These are phyloP conservation scores for Uncinocarpus reesii DNA, from an alignment of 2,329 filamentous ascomycete species.

Conservation along the genomic window DNA sequence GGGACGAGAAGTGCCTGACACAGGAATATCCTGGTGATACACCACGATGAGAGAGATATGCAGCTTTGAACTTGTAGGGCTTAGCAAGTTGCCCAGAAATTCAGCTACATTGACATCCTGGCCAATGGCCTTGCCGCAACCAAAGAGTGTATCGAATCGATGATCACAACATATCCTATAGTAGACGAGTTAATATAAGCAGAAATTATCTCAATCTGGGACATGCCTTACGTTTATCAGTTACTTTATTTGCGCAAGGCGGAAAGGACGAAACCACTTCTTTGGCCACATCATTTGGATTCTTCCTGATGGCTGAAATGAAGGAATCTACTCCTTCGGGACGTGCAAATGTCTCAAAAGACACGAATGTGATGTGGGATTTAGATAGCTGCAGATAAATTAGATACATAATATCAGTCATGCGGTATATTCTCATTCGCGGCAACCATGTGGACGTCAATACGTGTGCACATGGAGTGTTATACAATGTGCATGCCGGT, in stretches of 20 bases:
- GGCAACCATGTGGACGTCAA: too few relatives aligned
- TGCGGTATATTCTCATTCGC: background rate
- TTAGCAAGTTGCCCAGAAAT: slow-evolving; percentile 61
- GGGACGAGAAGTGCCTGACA: slow-evolving; percentile 29
- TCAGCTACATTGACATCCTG: slow-evolving; percentile 50
- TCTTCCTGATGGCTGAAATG: slow-evolving; percentile 53
- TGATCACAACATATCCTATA: slow-evolving; percentile 62
- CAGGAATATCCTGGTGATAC: slow-evolving; percentile 73
- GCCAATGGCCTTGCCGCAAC: slow-evolving; percentile 29
- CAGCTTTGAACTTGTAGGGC: slow-evolving; percentile 36
- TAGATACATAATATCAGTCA: background rate
- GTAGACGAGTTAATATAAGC: slow-evolving; percentile 7
- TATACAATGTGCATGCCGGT: too few relatives aligned
- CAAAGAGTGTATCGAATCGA: slow-evolving; percentile 69
- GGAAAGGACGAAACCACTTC: slow-evolving; percentile 44
- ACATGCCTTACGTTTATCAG: slow-evolving; percentile 6
- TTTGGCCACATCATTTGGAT: slow-evolving; percentile 46
- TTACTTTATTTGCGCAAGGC: slow-evolving; percentile 4
- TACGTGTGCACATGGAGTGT: too few relatives aligned
- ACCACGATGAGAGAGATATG: slow-evolving; percentile 61
- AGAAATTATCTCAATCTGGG: background rate
- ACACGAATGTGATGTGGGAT: slow-evolving; percentile 62
- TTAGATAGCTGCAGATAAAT: slow-evolving; percentile 41
- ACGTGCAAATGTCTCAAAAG: slow-evolving; percentile 61
- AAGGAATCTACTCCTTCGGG: slow-evolving; percentile 57